Evolutionary conservation across 139 green algal genomes (phyloP), one percentile per base, ranked within the genome.

Genomic region (Gonium pectorale): DNA sequence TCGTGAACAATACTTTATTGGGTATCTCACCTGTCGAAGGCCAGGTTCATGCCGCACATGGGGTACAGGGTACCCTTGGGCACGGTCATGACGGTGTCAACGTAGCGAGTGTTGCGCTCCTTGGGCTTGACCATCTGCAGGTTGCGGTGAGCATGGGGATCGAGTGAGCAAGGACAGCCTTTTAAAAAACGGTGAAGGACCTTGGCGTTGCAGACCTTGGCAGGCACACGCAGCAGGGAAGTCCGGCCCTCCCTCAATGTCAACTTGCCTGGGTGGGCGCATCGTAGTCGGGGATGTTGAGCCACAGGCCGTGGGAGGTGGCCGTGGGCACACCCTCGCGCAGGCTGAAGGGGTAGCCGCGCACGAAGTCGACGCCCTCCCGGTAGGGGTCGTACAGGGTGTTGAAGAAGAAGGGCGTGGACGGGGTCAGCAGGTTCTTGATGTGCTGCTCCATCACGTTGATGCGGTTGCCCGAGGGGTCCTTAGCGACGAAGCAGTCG

Each of bases 211-310:
- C n/a, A n/a, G n/a, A n/a, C n/a, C n/a, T n/a, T n/a, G n/a, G n/a
- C n/a, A n/a, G n/a, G n/a, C n/a, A n/a, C n/a, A n/a, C n/a, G n/a
- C n/a, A n/a, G n/a, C n/a, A n/a, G n/a, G n/a, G n/a, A n/a, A n/a
- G n/a, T n/a, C n/a, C n/a, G n/a, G n/a, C n/a, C n/a, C n/a, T n/a
- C n/a, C n/a, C n/a, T n/a, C n/a, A n/a, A n/a, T n/a, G n/a, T n/a
- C n/a, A n/a, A n/a, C n/a, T n/a, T 8, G 86, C 85, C 88, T 92
- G 89, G 2, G 96, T 99, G 52, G 96, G 96, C 5, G 97, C 96
- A 79, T 99, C 96, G 67, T 99, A 99, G 93, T 99, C 96, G 0
- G 96, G 97, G 73, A 99, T 97, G 93, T 99, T 99, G 41, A 99
- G 90, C 96, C 96, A 99, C 73, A 99, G 92, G 19, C 96, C 95